These are phyloP conservation scores for Auricularia sp. DNA, from an alignment of 768 basidiomycete genomes.

Conservation along the genomic window DNA sequence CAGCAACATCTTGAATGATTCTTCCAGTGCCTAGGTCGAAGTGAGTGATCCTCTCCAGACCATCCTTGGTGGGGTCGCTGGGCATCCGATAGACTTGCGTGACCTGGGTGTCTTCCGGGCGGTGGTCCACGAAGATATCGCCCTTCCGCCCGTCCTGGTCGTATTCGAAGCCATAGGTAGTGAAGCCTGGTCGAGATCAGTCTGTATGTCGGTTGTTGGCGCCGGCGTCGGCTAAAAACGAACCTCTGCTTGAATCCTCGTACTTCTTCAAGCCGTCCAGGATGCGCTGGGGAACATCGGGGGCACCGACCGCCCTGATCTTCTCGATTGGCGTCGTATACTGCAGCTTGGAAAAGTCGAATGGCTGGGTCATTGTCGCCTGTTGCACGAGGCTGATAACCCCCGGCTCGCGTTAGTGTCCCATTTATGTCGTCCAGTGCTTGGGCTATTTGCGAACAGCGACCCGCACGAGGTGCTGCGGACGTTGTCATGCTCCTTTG, in stretches of 20 bases:
- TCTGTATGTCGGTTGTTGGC: background rate
- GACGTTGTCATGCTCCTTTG: background rate
- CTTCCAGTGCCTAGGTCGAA: constrained; percentile 32
- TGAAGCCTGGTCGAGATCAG: constrained; percentile 18
- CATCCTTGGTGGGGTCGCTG: constrained; percentile 15
- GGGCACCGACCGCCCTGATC: constrained; percentile 31
- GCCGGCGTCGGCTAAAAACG: background rate
- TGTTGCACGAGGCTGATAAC: background rate
- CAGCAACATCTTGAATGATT: constrained; percentile 22
- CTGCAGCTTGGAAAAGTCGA: background rate
- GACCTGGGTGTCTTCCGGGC: constrained; percentile 31
- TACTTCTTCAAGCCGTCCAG: constrained; percentile 29
- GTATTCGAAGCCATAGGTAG: constrained; percentile 19
- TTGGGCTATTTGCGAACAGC: background rate
- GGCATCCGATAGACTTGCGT: constrained; percentile 28
- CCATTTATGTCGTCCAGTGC: background rate
- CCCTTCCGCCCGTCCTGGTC: constrained; percentile 11
- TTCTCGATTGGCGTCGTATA: constrained; percentile 13
- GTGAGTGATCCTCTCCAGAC: constrained; percentile 28
- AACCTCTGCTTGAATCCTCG: constrained; percentile 30
- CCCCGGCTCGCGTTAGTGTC: background rate
- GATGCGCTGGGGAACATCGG: constrained; percentile 23
- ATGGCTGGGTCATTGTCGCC: background rate
- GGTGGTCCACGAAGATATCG: constrained; percentile 27
- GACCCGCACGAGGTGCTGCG: background rate